These are phyloP conservation scores for Globisporangium recalcitrans DNA, from an alignment of 352 stramenopile genomes.

Conservation along the genomic window DNA sequence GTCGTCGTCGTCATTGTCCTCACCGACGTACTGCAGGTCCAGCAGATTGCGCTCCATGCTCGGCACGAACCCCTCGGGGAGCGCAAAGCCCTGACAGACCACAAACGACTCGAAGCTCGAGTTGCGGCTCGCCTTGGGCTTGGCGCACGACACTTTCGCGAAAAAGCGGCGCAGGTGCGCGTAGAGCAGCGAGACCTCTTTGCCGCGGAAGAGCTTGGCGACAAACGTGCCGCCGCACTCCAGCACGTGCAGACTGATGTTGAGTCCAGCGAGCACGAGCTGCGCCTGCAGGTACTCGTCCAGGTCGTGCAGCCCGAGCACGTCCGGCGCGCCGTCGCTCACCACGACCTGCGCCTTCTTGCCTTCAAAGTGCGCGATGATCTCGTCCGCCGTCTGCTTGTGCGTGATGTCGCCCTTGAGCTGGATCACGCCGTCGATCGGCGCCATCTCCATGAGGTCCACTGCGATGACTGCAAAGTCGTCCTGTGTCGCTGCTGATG, in stretches of 20 bases:
- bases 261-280: constrained; percentile 71
- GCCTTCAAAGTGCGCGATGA: constrained; percentile 60
- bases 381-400: constrained; percentile 63
- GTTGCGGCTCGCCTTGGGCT: constrained; percentile 82
- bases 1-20: constrained; percentile 23
- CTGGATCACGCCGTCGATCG: constrained; percentile 81
- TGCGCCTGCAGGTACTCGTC: constrained; percentile 83
- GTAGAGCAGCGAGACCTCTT: constrained; percentile 71
- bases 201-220: constrained; percentile 83
- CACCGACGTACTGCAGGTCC: constrained; percentile 55
- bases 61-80: constrained; percentile 43
- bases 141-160: constrained; percentile 63
- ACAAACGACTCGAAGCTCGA: constrained; percentile 84
- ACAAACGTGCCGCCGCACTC: constrained; percentile 73
- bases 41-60: constrained; percentile 71
- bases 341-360: constrained; percentile 96
- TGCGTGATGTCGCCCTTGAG: constrained; percentile 83
- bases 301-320: constrained; percentile 82
- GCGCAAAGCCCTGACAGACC: constrained; percentile 60
- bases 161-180: constrained; percentile 73
- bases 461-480: constrained; percentile 61
- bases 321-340: constrained; percentile 98
- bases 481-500: not conserved
- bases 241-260: constrained; percentile 76
- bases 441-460: constrained; percentile 95